Evolutionary conservation across 352 stramenopile species (phyloP).

Genomic region (Globisporangium camurandrum): DNA sequence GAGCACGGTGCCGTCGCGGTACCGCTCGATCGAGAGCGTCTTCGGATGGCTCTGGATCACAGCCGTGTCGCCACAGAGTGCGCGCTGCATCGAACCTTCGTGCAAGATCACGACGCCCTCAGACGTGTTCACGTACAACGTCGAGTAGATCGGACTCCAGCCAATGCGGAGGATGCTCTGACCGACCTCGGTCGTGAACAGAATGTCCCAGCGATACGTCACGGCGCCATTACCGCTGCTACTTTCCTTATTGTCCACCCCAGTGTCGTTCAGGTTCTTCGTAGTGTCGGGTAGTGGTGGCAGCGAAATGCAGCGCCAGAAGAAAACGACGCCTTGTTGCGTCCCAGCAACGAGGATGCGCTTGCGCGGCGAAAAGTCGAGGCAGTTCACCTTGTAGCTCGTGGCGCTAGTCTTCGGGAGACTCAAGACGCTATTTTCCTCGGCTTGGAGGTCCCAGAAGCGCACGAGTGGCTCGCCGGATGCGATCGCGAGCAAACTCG

Average conservation of each 20-base stretch:
- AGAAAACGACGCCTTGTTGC: slow-evolving; percentile 71
- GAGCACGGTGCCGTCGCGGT: slow-evolving; percentile 63
- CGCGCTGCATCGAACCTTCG: slow-evolving; percentile 81
- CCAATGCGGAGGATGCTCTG: slow-evolving; percentile 41
- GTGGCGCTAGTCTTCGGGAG: slow-evolving; percentile 39
- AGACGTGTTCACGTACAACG: slow-evolving; percentile 61
- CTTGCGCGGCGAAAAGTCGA: slow-evolving; percentile 86
- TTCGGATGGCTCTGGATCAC: slow-evolving; percentile 76
- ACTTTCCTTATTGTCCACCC: slow-evolving; percentile 1
- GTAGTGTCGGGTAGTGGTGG: slow-evolving; percentile 8
- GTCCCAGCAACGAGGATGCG: slow-evolving; percentile 87
- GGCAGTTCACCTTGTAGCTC: slow-evolving; percentile 67
- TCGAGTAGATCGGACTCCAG: slow-evolving; percentile 60
- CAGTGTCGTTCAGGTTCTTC: no score
- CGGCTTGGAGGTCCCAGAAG: slow-evolving; percentile 88
- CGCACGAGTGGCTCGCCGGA: slow-evolving; percentile 86
- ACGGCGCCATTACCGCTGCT: slow-evolving; percentile 6
- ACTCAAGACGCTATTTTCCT: slow-evolving; percentile 90
- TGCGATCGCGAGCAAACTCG: slow-evolving; percentile 84
- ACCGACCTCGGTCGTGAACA: slow-evolving; percentile 52
- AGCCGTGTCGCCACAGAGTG: slow-evolving; percentile 71
- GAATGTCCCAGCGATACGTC: slow-evolving; percentile 60
- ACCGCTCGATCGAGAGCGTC: slow-evolving; percentile 66
- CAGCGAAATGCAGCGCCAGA: slow-evolving; percentile 82
- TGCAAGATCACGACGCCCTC: slow-evolving; percentile 75